Evolutionary conservation across 345 rosid species (phyloP).

Genomic region (Gossypium sturtianum): DNA sequence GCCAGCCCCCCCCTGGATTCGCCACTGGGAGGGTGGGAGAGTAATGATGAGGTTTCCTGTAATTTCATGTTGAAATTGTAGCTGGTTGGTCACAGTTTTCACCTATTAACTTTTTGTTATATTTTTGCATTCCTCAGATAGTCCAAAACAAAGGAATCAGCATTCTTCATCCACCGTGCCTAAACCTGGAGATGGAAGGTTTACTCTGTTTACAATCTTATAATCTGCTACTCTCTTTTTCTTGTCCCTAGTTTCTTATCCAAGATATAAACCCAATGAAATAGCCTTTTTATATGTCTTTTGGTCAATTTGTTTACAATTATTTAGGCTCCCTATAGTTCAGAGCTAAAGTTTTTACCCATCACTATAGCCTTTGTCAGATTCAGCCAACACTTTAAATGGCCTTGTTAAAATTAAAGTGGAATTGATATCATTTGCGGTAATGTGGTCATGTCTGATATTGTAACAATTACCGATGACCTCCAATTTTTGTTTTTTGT

Average conservation of each 20-base stretch:
- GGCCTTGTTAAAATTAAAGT: background rate
- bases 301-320: background rate
- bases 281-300: background rate
- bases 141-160: background rate
- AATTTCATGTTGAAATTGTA: background rate
- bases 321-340: background rate
- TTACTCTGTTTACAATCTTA: constrained; percentile 16
- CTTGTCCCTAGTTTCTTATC: background rate
- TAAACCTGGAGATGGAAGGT: constrained; percentile 55
- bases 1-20: too few species aligned
- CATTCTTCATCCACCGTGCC: background rate
- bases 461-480: background rate
- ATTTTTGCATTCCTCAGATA: constrained; percentile 1
- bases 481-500: background rate
- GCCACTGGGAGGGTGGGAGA: background rate
- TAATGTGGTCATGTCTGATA: background rate
- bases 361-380: background rate
- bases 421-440: background rate
- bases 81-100: background rate
- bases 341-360: background rate
- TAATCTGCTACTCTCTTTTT: background rate
- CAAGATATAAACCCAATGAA: background rate
- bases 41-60: background rate
- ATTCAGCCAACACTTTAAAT: background rate
- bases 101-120: background rate